phyloP scores from a whole-genome alignment of 225 moss, liverwort and hornwort genomes.

The Straminergon stramineum region DNA sequence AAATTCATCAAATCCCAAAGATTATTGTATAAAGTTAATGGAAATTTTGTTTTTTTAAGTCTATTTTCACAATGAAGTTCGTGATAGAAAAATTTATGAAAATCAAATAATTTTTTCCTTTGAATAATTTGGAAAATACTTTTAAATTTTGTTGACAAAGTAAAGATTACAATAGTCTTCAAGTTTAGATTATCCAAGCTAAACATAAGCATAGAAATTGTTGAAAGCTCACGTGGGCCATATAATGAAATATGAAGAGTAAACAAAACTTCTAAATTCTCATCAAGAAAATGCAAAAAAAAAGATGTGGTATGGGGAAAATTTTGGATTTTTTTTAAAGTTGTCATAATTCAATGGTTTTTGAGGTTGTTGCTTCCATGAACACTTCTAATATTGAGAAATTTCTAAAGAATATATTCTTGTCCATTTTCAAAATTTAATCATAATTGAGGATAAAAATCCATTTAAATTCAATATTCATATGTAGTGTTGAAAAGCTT shows the following conservation, averaged over 20 bases:
- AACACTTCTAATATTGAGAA: not conserved
- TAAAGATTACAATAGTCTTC: not conserved
- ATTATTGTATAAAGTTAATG: not conserved
- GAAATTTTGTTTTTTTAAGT: not conserved
- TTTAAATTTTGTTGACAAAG: not conserved
- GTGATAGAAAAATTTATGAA: not conserved
- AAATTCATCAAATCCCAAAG: not conserved
- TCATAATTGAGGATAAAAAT: not conserved
- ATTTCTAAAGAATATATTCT: not conserved
- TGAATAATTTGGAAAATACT: not conserved
- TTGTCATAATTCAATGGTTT: not conserved
- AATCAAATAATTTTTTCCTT: not conserved
- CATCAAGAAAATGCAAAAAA: not conserved
- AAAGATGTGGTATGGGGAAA: not conserved
- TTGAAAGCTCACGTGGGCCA: not conserved
- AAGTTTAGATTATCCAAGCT: not conserved
- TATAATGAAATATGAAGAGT: not conserved
- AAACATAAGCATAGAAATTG: not conserved
- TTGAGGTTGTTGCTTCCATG: not conserved
- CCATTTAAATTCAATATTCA: not conserved
- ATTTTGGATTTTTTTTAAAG: not conserved
- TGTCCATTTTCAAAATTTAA: no score
- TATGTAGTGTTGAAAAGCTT: not conserved
- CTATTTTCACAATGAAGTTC: not conserved
- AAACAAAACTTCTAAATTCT: not conserved